Base-by-base conservation (phyloP, 768 basidiomycete species). In the Tylopilus cervinicoccineus region DNA sequence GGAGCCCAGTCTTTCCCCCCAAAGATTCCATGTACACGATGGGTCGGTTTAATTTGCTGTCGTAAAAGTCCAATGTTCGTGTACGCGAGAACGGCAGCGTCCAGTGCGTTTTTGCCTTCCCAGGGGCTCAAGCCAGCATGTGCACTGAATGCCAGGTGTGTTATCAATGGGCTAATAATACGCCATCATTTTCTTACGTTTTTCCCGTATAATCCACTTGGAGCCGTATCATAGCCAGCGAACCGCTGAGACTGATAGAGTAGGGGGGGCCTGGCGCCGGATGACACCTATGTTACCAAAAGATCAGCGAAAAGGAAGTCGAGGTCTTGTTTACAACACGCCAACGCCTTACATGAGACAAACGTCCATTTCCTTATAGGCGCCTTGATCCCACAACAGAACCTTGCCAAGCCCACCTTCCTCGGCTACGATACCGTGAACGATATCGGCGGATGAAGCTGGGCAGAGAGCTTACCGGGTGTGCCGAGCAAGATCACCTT, bases 21-120 rank as follows among this genome's bases (percentile, higher is more conserved):
- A 55, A 93, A 81, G 37, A 90, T 79, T 0, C 88, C 88, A 57
- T 94, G 89, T 4, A 92, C 79, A 34, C 89, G 81, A 56, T 85
- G 79, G 0, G 81, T 82, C 0, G 92, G 88, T 47, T 76, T 75
- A 13, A 90, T 73, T 57, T 94, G 90, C 62, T 95, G 92, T 10
- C 92, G 79, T 23, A 95, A 72, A 7, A 82, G 79, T 0, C 87
- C 82, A n/a, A 94, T 79, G 51, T 80, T 86, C 43, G 78, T 86
- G 61, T 93, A 93, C 12, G 86, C 85, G 5, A 89, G 72, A 3
- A 92, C 85, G 13, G 88, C 89, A 1, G 92, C 91, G 60, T 94
- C 90, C 6, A 91, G 70, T 1, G 89, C 86, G 54, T 93, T 92
- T 52, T 73, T 76, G 2, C 88, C 89, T 58, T 91, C 86, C 89